Evolutionary conservation across 2,329 filamentous ascomycete species (phyloP), one percentile per base, ranked within the genome.

Genomic region (Botrytis squamosa): DNA sequence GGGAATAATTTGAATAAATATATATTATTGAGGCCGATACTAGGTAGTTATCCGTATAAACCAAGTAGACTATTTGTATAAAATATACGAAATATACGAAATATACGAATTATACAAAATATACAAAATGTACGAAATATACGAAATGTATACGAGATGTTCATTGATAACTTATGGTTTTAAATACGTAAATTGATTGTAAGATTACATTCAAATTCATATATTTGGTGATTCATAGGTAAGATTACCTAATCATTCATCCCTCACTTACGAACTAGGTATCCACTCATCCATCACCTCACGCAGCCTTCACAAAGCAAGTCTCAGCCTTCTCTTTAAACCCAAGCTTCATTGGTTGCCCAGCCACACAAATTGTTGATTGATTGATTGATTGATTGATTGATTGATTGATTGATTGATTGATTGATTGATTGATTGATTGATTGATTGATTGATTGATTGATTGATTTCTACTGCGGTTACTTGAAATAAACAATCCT

Each of bases 401-500:
- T n/a, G n/a, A n/a, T n/a, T n/a, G n/a, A n/a, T n/a, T n/a, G n/a
- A n/a, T n/a, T n/a, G n/a, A n/a, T n/a, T n/a, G n/a, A n/a, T n/a
- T n/a, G n/a, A n/a, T n/a, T n/a, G n/a, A n/a, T n/a, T n/a, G n/a
- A n/a, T n/a, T n/a, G n/a, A n/a, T n/a, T n/a, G n/a, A n/a, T n/a
- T n/a, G n/a, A n/a, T n/a, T n/a, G n/a, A n/a, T n/a, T n/a, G n/a
- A n/a, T n/a, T n/a, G n/a, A n/a, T n/a, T n/a, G n/a, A n/a, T 36
- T 22, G 10, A 7, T 14, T 22, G n/a, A 10, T 29, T 38, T 7
- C 33, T 16, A 40, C 29, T 29, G 42, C 10, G 9, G 22, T 52
- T 49, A 38, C 64, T 66, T 66, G n/a, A 66, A 52, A 66, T 66
- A 66, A 66, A 52, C 33, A 66, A n/a, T 18, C 9, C 16, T 18